Conservation (phyloP, 2,329 filamentous ascomycete genomes). For the Epichloe hybrida region DNA sequence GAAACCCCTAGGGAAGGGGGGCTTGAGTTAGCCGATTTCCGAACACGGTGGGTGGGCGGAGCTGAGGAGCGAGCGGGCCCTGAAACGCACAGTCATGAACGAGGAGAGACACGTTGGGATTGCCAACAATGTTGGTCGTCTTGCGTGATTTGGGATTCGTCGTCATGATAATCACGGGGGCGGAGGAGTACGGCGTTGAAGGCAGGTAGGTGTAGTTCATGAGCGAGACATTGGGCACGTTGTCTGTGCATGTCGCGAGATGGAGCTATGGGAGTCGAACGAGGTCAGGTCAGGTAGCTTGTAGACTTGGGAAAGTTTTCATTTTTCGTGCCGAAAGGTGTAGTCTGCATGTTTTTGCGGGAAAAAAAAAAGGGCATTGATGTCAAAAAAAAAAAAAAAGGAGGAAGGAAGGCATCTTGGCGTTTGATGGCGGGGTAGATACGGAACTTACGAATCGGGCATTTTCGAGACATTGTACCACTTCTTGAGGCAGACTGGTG, state of each 20-base stretch:
- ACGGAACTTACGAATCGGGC: constrained; percentile 65
- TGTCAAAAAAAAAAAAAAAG: neutral
- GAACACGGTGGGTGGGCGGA: neutral
- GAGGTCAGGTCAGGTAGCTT: neutral
- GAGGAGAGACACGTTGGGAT: constrained; percentile 82
- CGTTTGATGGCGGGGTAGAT: neutral
- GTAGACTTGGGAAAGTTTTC: too few species aligned
- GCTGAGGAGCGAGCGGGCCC: neutral
- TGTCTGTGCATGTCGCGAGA: constrained; percentile 75
- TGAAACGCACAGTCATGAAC: constrained; percentile 66
- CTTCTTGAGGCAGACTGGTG: constrained; percentile 63
- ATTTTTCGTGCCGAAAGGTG: too few species aligned
- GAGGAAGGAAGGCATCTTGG: neutral
- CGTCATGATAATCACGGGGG: constrained; percentile 91
- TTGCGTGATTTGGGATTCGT: constrained; percentile 69
- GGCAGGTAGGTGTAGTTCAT: constrained; percentile 99
- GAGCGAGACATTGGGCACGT: constrained; percentile 80
- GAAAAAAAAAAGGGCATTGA: too few species aligned
- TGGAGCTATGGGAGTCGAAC: constrained; percentile 52
- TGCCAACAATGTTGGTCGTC: constrained; percentile 66
- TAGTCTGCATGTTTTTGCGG: too few species aligned
- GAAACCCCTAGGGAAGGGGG: constrained; percentile 52
- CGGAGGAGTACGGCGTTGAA: constrained; percentile 50
- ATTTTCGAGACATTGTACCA: constrained; percentile 84
- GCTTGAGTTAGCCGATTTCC: neutral